These are phyloP conservation scores for Diaporthe eres DNA, from an alignment of 2,329 filamentous ascomycete genomes.

Conservation along the genomic window DNA sequence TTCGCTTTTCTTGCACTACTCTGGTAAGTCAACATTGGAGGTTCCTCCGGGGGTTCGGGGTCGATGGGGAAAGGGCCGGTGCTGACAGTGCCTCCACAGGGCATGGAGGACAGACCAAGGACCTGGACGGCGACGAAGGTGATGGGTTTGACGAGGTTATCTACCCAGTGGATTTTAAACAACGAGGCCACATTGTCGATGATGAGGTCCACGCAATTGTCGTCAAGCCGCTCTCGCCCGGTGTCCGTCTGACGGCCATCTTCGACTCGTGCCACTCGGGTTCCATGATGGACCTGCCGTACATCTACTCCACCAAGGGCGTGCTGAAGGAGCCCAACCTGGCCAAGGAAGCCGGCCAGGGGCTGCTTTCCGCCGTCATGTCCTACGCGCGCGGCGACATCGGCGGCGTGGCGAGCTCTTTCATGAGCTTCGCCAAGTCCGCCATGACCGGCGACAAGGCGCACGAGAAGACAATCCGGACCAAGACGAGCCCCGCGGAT, in stretches of 20 bases:
- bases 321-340: slow-evolving; percentile 86
- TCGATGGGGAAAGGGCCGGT: not conserved
- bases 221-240: slow-evolving; percentile 82
- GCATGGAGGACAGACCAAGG: slow-evolving; percentile 82
- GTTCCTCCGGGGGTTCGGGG: not conserved
- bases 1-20: slow-evolving; percentile 83
- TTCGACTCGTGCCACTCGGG: slow-evolving; percentile 88
- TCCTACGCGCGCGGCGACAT: slow-evolving; percentile 89
- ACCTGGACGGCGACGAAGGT: slow-evolving; percentile 81
- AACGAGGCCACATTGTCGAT: slow-evolving; percentile 81
- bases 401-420: slow-evolving; percentile 81
- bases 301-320: slow-evolving; percentile 85
- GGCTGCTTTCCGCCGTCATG: slow-evolving; percentile 79
- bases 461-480: slow-evolving; percentile 84
- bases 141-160: slow-evolving; percentile 85
- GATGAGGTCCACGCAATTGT: slow-evolving; percentile 85
- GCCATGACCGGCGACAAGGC: slow-evolving; percentile 82
- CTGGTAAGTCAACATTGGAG: slow-evolving; percentile 59
- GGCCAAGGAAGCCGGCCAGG: slow-evolving; percentile 83
- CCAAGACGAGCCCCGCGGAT: slow-evolving; percentile 94
- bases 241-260: slow-evolving; percentile 87
- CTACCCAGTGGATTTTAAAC: slow-evolving; percentile 81
- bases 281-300: slow-evolving; percentile 82
- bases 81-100: slow-evolving; percentile 57
- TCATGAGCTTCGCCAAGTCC: slow-evolving; percentile 91